These are phyloP conservation scores for Jamesozyma rosinii DNA, from an alignment of 805 yeast species.

Conservation along the genomic window DNA sequence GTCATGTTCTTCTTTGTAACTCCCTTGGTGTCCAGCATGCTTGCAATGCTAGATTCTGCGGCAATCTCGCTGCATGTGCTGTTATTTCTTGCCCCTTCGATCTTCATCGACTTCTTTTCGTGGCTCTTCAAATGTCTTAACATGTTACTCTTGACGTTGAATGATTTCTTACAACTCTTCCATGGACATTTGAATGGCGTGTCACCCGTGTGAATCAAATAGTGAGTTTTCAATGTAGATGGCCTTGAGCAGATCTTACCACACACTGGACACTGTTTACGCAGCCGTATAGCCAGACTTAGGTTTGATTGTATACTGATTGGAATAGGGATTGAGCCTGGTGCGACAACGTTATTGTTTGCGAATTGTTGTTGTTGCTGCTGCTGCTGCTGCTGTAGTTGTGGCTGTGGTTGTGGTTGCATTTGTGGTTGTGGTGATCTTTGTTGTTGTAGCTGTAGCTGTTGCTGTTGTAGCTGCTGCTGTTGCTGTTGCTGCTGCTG, in stretches of 20 bases:
- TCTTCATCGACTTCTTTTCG: conserved; percentile 22
- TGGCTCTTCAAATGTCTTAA: conserved; percentile 71
- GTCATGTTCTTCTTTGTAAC: too few species aligned
- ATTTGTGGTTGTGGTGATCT: neutral
- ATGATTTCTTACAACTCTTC: conserved; percentile 56
- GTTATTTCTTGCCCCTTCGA: neutral
- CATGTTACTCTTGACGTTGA: conserved; percentile 73
- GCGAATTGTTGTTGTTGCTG: neutral
- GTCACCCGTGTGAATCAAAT: conserved; percentile 74
- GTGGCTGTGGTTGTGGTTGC: neutral
- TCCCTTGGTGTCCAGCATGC: neutral
- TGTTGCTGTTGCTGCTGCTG: conserved; percentile 1
- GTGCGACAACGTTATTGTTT: neutral
- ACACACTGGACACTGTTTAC: conserved; percentile 47
- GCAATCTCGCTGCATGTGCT: neutral
- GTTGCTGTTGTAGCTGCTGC: neutral
- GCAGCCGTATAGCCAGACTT: conserved; percentile 7
- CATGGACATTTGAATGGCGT: conserved; percentile 60
- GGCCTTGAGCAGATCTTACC: conserved; percentile 74
- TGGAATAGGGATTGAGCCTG: neutral
- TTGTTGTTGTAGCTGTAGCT: neutral
- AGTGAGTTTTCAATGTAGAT: conserved; percentile 70
- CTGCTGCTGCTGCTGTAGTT: neutral
- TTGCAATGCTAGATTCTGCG: neutral
- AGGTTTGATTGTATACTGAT: conserved; percentile 8